Percentiles rank a stretch among this genome's conserved stretches.
These are phyloP conservation scores for Zymoseptoria pseudotritici DNA, from an alignment of 2,329 filamentous ascomycete genomes.

Conservation along the genomic window DNA sequence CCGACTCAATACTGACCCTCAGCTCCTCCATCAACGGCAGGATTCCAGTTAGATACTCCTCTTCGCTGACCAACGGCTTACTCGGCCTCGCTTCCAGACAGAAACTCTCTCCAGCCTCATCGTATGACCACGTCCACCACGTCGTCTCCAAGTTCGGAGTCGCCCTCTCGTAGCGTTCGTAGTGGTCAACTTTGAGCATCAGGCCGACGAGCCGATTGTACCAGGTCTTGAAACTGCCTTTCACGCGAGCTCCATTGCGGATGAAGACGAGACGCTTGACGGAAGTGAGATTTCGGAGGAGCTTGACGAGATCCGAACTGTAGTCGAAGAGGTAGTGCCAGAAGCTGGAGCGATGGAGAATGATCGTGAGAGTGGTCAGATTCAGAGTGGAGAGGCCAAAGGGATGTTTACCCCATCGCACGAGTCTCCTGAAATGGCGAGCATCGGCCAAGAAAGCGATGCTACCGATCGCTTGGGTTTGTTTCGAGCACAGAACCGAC, in stretches of 20 bases:
- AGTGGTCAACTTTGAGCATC: slow-evolving; percentile 36
- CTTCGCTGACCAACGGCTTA: slow-evolving; percentile 28
- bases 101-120: slow-evolving; percentile 24
- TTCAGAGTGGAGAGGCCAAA: slow-evolving; percentile 26
- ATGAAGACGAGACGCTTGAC: slow-evolving; percentile 32
- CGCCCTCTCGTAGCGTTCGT: slow-evolving; percentile 31
- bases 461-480: slow-evolving; percentile 27
- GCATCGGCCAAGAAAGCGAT: slow-evolving; percentile 27
- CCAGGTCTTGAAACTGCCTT: slow-evolving; percentile 33
- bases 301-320: slow-evolving; percentile 24
- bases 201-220: slow-evolving; percentile 33
- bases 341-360: slow-evolving; percentile 26
- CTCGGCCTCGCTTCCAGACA: slow-evolving; percentile 25
- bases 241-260: slow-evolving; percentile 29
- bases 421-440: slow-evolving; percentile 26
- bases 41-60: slow-evolving; percentile 32
- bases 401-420: slow-evolving; percentile 27
- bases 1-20: slow-evolving; percentile 30
- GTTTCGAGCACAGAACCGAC: slow-evolving; percentile 18
- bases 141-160: slow-evolving; percentile 26
- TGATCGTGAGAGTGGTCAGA: slow-evolving; percentile 29
- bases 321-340: slow-evolving; percentile 32
- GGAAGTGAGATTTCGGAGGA: slow-evolving; percentile 29
- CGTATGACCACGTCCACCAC: slow-evolving; percentile 36
- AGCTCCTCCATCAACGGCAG: slow-evolving; percentile 31